Percentiles rank a stretch among this genome's conserved stretches.
These are phyloP conservation scores for Chlorociboria aeruginascens DNA, from an alignment of 495 filamentous ascomycete genomes.

Conservation along the genomic window DNA sequence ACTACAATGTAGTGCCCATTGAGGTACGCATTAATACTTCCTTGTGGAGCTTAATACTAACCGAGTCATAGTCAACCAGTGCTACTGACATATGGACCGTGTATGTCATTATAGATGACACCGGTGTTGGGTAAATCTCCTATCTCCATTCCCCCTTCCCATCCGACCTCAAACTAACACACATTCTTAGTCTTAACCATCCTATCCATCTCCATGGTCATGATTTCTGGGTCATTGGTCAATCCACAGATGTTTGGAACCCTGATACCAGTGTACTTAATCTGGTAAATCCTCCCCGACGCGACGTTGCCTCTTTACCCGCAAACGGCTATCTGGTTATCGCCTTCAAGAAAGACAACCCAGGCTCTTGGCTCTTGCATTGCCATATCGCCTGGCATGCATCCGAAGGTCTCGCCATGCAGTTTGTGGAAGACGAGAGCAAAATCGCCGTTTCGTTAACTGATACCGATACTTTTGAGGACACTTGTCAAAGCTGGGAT, in stretches of 20 bases:
- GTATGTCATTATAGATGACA: conserved; percentile 24
- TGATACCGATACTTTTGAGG: conserved; percentile 22
- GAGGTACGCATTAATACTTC: conserved; percentile 6
- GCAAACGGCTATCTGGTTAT: conserved; percentile 33
- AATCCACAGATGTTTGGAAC: conserved; percentile 26
- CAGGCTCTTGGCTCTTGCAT: conserved; percentile 44
- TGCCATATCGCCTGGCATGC: conserved; percentile 49
- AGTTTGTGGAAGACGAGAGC: conserved; percentile 34
- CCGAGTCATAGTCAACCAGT: conserved; percentile 26
- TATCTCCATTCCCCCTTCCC: background rate
- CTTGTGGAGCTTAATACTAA: conserved; percentile 3
- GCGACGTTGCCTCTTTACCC: conserved; percentile 46
- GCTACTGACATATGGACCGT: conserved; percentile 23
- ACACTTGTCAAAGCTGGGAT: conserved; percentile 31
- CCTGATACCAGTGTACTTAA: conserved; percentile 23
- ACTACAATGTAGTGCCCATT: conserved; percentile 28
- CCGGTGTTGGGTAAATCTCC: conserved; percentile 4
- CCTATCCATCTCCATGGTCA: conserved; percentile 47
- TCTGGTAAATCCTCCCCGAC: conserved; percentile 38
- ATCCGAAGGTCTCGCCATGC: conserved; percentile 32
- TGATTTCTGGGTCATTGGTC: conserved; percentile 43
- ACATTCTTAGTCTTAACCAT: conserved; percentile 21
- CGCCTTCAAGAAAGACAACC: conserved; percentile 47
- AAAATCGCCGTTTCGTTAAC: conserved; percentile 27
- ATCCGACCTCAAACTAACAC: conserved; percentile 8